These are phyloP conservation scores for Wallacemonas sp. DNA, from an alignment of 208 protist species.

Conservation along the genomic window DNA sequence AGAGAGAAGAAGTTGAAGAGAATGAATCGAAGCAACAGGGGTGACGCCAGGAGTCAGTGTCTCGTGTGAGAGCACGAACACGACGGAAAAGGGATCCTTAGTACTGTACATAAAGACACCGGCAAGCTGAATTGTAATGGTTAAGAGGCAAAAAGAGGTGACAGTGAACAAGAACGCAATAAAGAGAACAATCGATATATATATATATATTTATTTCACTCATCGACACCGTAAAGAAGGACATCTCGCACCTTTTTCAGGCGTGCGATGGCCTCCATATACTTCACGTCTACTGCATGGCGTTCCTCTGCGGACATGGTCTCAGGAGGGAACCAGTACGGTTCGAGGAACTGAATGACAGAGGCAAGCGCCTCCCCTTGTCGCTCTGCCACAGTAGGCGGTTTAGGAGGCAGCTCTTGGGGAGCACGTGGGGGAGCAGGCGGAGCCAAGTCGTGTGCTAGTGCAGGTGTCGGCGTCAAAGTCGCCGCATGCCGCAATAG, in stretches of 20 bases:
- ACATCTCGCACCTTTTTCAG: constrained; percentile 81
- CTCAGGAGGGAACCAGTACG: constrained; percentile 34
- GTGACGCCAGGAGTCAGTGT: too few species aligned
- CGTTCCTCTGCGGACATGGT: constrained; percentile 16
- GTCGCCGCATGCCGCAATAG: constrained; percentile 19
- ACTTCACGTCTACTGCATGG: constrained; percentile 18
- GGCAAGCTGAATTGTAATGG: too few species aligned
- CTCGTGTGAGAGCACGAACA: too few species aligned
- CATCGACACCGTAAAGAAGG: constrained; percentile 42
- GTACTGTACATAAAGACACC: too few species aligned
- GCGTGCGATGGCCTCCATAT: constrained; percentile 60
- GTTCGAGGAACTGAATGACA: constrained; percentile 39
- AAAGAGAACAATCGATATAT: too few species aligned
- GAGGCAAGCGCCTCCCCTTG: constrained; percentile 34
- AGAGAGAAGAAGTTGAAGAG: too few species aligned
- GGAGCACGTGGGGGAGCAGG: background rate
- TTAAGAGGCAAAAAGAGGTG: too few species aligned
- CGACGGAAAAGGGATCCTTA: too few species aligned
- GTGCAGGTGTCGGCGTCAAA: background rate
- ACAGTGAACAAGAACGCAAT: too few species aligned
- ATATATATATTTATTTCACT: too few species aligned
- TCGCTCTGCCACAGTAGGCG: constrained; percentile 4
- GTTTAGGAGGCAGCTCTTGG: background rate
- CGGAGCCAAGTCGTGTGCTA: background rate
- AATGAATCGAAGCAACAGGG: too few species aligned